Base-by-base conservation (phyloP, 257 asterid species). In the Primulina huaijiensis region DNA sequence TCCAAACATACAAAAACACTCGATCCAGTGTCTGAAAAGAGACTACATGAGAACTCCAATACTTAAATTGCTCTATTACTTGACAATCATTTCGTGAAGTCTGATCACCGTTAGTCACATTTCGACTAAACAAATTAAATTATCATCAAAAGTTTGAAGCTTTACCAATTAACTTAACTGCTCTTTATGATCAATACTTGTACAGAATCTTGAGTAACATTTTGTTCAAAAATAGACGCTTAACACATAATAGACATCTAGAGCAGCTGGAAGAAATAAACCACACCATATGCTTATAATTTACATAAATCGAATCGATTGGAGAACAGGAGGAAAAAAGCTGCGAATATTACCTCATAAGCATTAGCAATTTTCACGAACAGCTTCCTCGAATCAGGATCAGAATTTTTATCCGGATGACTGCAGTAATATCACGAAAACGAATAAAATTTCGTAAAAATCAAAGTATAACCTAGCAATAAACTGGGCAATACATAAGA, bases 321-420 rank as follows among this genome's bases (percentile, higher is more conserved):
- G 55, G n/a, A 40, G 12, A 21, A 6, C 46, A 30, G 8, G 6
- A 37, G 14, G 66, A 77, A 25, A 0, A 4, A 73, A 73, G 19
- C 57, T 3, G 55, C 1, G 40, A 46, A 50, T 27, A 55, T 62
- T 79, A 90, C 99, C 99, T 89, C 97, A 61, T 93, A 93, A 56
- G 99, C 97, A 86, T 85, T 93, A 8, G 97, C 96, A 69, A 89
- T 81, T 82, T 87, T 94, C 58, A 94, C 97, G 72, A 89, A 91
- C 37, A 64, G 8, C 79, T 88, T 91, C 87, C 46, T 94, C 57
- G 57, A 50, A 50, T 50, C 57, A 14, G 57, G 57, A 50, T 50
- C 57, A 0, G 57, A 2, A 17, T 50, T 50, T 50, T 50, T 50
- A 50, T 50, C 57, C 21, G 21, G 57, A 16, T 50, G 21, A 50